Evolutionary conservation across 768 basidiomycete genomes (phyloP), one percentile per base, ranked within the genome.

Genomic region (Daedaleopsis sinensis): DNA sequence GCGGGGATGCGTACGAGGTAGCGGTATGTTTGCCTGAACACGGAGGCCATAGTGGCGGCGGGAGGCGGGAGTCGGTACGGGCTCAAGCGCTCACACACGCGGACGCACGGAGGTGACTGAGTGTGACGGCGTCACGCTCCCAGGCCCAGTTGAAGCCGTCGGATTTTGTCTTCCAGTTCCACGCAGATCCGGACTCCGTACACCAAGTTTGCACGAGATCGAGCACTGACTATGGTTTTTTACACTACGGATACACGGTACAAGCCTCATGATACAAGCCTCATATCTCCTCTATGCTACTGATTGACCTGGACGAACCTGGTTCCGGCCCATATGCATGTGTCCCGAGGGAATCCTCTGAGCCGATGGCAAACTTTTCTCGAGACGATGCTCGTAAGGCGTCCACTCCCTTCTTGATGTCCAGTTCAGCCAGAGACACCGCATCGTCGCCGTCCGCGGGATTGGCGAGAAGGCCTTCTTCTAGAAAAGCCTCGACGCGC

Each of bases 11-110:
- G 37, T 57, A 76, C 74, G 51, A 72, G 54, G 48, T 70, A 69
- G 37, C 84, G 82, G 65, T 84, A 88, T 18, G 83, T 78, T 43
- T 77, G 73, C 52, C 80, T 78, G 67, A 87, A 70, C 62, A 83
- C 63, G 60, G 80, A 72, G 52, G 79, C 77, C 80, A 84, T 85
- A 67, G 72, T 72, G 46, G 69, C 59, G 27, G 27, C 27, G 27
- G 27, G 27, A 32, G 27, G 3, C 27, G 27, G 27, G 27, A 32
- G 27, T 32, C 27, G 27, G 27, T n/a, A n/a, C 27, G 27, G 27
- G 7, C 27, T n/a, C n/a, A n/a, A n/a, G 27, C 27, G 27, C 27
- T 32, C 27, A 32, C 7, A n/a, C 27, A 32, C 4, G 27, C 27
- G 27, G 27, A 32, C 27, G 27, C 27, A 32, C 27, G n/a, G n/a